These are phyloP conservation scores for Dactylellina haptotyla DNA, from an alignment of 2,329 filamentous ascomycete genomes.

Conservation along the genomic window DNA sequence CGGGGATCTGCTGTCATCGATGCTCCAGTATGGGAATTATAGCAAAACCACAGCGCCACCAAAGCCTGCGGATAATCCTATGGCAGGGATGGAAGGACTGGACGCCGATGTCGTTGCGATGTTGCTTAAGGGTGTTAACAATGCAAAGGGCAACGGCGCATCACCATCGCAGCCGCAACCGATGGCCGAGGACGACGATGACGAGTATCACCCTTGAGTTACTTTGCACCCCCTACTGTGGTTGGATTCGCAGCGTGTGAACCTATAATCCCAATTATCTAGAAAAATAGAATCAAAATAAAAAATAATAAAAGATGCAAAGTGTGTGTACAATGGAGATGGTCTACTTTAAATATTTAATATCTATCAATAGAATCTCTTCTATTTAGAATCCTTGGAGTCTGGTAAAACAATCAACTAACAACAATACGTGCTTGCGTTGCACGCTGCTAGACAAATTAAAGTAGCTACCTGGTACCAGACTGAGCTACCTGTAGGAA, in stretches of 20 bases:
- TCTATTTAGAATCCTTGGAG: too few relatives aligned
- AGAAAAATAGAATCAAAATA: neutral
- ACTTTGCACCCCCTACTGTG: too few relatives aligned
- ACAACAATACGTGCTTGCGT: too few relatives aligned
- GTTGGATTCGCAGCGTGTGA: too few relatives aligned
- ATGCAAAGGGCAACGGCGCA: constrained; percentile 53
- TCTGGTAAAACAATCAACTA: too few relatives aligned
- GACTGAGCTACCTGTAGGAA: too few relatives aligned
- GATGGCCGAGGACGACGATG: constrained; percentile 56
- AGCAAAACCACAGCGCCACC: constrained; percentile 64
- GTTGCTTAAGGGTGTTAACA: constrained; percentile 63
- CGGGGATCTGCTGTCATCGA: constrained; percentile 60
- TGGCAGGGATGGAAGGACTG: constrained; percentile 65
- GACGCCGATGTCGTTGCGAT: constrained; percentile 72
- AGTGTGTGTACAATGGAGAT: constrained; percentile 36
- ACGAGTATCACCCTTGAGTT: constrained; percentile 55
- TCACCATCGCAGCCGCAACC: constrained; percentile 51
- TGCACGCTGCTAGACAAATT: too few relatives aligned
- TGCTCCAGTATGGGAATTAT: constrained; percentile 61
- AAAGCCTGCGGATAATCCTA: constrained; percentile 65
- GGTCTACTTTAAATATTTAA: too few relatives aligned
- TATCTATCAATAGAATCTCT: too few relatives aligned
- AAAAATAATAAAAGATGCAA: neutral
- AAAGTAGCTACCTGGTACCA: neutral
- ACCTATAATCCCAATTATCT: too few relatives aligned